Base-by-base conservation (phyloP, 2,329 filamentous ascomycete species). In the Kalmusia sp. region DNA sequence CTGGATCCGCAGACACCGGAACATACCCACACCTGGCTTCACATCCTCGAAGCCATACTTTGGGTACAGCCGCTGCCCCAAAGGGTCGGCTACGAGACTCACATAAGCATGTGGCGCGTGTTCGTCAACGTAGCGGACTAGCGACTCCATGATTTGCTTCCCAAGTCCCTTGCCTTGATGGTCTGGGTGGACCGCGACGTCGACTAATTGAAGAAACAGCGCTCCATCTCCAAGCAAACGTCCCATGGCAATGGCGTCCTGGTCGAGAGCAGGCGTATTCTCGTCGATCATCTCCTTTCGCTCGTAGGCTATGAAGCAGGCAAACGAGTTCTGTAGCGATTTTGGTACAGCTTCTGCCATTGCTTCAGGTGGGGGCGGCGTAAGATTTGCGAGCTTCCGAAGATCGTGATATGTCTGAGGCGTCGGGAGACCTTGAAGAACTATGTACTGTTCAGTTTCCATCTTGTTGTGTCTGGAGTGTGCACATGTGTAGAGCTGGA, bases 151-250 rank as follows among this genome's bases (percentile, higher is more conserved):
- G 30, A 83, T 71, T 19, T 70, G 68, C 45, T 79, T 76, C 7
- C 77, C 81, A 1, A 84, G 62, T 0, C 81, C 80, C 45, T 72
- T 75, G 9, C 77, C 74, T 55, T 80, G 80, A 52, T 84, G 80
- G 6, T 69, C 72, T 5, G 80, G 78, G 39, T 80, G 69, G n/a
- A 81, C 77, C 2, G 77, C 79, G 66, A 84, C 79, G 59, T 84
- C 81, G 17, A 76, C 76, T 44, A 84, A 73, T 37, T 77, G 68
- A 47, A 83, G 81, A 58, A 83, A 82, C 70, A 81, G 80, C 5
- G 77, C 77, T 6, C 81, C 80, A 55, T 84, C 81, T 11, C 80
- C 78, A 51, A 82, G 70, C 22, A 83, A 70, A 17, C 81, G 76
- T 43, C 80, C 81, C 81, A 83, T 83, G 0, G 70, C 80, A 5